Base-by-base conservation (phyloP, 495 filamentous ascomycete species). In the Penicillium argentinense region DNA sequence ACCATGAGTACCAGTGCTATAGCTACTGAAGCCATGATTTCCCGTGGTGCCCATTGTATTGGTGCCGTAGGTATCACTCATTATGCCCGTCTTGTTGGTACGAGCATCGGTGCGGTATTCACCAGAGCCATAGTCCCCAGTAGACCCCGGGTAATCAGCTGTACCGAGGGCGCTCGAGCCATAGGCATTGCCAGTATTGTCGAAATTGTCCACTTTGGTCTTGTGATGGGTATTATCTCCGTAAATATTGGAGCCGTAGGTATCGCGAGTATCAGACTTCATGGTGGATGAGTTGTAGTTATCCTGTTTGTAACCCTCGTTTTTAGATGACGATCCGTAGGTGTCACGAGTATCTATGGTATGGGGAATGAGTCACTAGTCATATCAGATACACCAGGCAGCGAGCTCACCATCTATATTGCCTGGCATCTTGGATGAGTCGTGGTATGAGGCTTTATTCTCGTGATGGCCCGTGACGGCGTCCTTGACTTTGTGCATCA, bases 401-500 rank as follows among this genome's bases (percentile, higher is more conserved):
- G 28, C 21, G 3, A 45, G 30, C 45, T 28, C 13, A 61, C 58
- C 45, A 32, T 47, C 44, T 32, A 72, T 71, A 23, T 14, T 28
- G 60, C 80, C 77, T 16, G 54, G 68, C 6, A 64, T 29, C 5
- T 69, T 67, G 40, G 65, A 64, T 4, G 52, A 47, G 17, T 49
- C 42, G 56, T 79, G 68, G 17, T 67, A 62, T 36, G 73, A 64
- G 24, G 69, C 76, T 45, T 69, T 63, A 17, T 67, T 65, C 14
- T 42, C 55, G 55, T 62, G 56, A 40, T 62, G 55, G 33, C 67
- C 53, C 42, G 76, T 69, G 45, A 90, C 51, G 58, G 77, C 82
- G 26, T 88, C 80, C 71, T 88, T 89, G 67, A 87, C 75, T 58
- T 89, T 90, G 74, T 89, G 77, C 55, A 87, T 62, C 49, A 89